phyloP scores from a whole-genome alignment of 768 basidiomycete genomes.

The Termitomyces sp. region DNA sequence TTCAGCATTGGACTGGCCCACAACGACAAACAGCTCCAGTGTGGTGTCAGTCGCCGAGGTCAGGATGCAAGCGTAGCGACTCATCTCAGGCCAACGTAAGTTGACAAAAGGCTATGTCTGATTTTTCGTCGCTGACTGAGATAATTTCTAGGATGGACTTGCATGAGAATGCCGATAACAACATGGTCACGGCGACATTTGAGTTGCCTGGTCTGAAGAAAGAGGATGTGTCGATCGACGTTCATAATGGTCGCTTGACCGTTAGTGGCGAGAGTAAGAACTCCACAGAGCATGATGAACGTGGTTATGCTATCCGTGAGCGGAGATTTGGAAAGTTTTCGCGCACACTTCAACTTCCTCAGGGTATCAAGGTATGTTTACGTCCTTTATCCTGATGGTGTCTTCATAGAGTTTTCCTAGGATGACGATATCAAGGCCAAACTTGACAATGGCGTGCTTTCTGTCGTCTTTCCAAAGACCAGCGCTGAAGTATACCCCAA shows the following conservation, averaged over 20 bases:
- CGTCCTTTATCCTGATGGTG: not conserved
- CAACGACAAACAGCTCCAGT: slow-evolving; percentile 2
- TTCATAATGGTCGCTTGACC: slow-evolving; percentile 39
- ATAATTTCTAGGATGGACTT: slow-evolving; percentile 35
- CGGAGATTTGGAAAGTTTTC: slow-evolving; percentile 42
- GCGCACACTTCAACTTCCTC: slow-evolving; percentile 40
- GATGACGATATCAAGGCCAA: too few species aligned
- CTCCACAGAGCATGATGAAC: slow-evolving; percentile 25
- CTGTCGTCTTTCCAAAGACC: too few species aligned
- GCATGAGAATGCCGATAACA: slow-evolving; percentile 34
- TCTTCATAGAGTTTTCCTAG: not conserved
- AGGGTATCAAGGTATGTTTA: slow-evolving; percentile 37
- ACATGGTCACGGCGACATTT: slow-evolving; percentile 42
- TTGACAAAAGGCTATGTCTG: not conserved
- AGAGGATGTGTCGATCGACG: slow-evolving; percentile 39
- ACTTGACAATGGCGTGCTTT: too few species aligned
- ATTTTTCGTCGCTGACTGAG: not conserved
- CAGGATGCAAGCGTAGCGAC: slow-evolving; percentile 14
- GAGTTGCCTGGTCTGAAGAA: slow-evolving; percentile 51
- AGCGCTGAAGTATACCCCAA: not conserved
- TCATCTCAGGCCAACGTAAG: slow-evolving; percentile 9
- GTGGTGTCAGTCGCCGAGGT: not conserved
- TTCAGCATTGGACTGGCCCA: slow-evolving; percentile 12
- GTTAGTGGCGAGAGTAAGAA: slow-evolving; percentile 37
- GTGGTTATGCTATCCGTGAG: slow-evolving; percentile 38